A percentile compares a stretch with the other conserved stretches of the same genome.
These are phyloP conservation scores for Cynanchum wilfordii DNA, from an alignment of 257 asterid genomes.

Conservation along the genomic window DNA sequence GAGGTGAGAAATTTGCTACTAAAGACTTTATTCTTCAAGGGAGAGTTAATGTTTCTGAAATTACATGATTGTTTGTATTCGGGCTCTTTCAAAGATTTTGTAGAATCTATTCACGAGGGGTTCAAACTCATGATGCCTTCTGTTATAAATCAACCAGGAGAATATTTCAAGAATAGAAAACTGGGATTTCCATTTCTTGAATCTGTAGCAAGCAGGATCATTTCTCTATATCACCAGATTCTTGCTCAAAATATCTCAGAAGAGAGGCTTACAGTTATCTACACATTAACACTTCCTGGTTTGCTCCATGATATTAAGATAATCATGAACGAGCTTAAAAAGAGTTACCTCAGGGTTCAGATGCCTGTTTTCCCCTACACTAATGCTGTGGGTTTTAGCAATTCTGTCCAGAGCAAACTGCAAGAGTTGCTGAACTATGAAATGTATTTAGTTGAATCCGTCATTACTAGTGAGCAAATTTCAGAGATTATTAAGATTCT, in stretches of 20 bases:
- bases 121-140: background rate
- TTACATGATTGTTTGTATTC: background rate
- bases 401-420: background rate
- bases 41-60: too few species aligned
- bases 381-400: conserved; percentile 4
- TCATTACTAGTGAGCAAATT: too few species aligned
- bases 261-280: too few species aligned
- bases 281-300: background rate
- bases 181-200: background rate
- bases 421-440: background rate
- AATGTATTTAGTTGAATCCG: too few species aligned
- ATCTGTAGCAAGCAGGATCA: background rate
- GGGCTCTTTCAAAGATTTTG: background rate
- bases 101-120: background rate
- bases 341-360: background rate
- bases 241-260: too few species aligned
- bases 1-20: too few species aligned
- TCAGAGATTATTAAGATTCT: too few species aligned
- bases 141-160: background rate
- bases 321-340: conserved; percentile 6
- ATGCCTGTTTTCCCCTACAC: conserved; percentile 7
- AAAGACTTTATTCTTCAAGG: too few species aligned
- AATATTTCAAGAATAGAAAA: background rate
- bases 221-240: too few species aligned
- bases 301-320: background rate